Conservation (phyloP, 768 basidiomycete species). For the Daedaleopsis sinensis region DNA sequence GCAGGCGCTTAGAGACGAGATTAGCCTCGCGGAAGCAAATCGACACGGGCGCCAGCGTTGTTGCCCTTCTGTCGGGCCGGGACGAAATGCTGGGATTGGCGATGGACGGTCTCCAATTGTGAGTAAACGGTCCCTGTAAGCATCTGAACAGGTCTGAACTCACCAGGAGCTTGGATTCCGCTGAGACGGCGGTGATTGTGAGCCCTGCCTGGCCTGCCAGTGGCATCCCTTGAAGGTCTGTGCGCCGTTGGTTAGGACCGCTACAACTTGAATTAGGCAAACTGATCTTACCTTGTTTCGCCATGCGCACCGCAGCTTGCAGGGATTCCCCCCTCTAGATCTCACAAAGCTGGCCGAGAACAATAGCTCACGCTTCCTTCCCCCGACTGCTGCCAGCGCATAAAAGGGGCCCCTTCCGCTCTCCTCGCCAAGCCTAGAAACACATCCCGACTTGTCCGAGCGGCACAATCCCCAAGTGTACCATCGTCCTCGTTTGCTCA, state of each 20-base stretch:
- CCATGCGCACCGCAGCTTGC: not conserved
- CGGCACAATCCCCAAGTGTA: not conserved
- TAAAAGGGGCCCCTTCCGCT: not conserved
- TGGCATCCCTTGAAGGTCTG: no score
- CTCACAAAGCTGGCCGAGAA: not conserved
- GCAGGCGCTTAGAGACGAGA: no score
- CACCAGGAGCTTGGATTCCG: no score
- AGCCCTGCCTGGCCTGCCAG: no score
- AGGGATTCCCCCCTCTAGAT: not conserved
- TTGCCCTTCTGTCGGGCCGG: no score
- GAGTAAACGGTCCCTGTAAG: no score
- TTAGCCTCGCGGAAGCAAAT: no score
- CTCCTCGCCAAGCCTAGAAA: not conserved
- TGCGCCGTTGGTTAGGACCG: not conserved
- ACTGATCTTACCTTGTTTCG: not conserved
- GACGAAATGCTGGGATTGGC: no score
- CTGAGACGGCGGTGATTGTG: no score
- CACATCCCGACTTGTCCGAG: not conserved
- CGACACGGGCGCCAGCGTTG: no score
- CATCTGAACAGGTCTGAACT: no score
- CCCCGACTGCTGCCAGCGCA: not conserved
- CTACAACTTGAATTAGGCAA: not conserved
- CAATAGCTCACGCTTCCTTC: not conserved
- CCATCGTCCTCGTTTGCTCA: not conserved
- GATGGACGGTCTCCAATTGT: no score